Evolutionary conservation across 164 flowering plant genomes (phyloP).

Genomic region (Magnolia changhungtana): DNA sequence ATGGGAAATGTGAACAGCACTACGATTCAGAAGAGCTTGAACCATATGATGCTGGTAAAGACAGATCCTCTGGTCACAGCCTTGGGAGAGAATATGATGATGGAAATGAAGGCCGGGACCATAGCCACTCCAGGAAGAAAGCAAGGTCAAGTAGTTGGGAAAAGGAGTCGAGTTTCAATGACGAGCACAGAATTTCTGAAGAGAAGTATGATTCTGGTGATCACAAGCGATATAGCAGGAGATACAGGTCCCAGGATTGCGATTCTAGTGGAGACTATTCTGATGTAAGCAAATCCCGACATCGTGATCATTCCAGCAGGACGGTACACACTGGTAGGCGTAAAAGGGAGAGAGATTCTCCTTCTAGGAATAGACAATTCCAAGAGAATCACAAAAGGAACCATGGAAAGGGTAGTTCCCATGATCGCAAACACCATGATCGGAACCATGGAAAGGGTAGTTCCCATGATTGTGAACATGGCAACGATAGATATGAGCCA

Average conservation of each 20-base stretch:
- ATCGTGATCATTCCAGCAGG: neutral
- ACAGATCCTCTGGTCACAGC: neutral
- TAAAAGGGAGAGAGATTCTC: conserved; percentile 10
- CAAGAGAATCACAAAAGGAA: conserved; percentile 1
- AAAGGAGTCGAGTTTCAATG: neutral
- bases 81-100: conserved; percentile 5
- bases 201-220: conserved; percentile 3
- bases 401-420: neutral
- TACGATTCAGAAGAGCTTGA: neutral
- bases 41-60: neutral
- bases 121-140: neutral
- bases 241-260: neutral
- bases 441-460: too few relatives aligned
- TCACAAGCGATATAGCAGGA: neutral
- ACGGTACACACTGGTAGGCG: neutral
- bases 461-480: neutral
- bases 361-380: neutral
- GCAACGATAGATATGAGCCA: neutral
- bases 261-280: neutral
- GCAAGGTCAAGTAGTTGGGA: conserved; percentile 7
- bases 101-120: neutral
- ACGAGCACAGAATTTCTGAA: conserved; percentile 8
- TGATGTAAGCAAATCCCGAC: conserved; percentile 6
- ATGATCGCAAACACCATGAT: neutral
- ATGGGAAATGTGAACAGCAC: conserved; percentile 2